These are phyloP conservation scores for Tricharina praecox DNA, from an alignment of 495 filamentous ascomycete species.

Conservation along the genomic window DNA sequence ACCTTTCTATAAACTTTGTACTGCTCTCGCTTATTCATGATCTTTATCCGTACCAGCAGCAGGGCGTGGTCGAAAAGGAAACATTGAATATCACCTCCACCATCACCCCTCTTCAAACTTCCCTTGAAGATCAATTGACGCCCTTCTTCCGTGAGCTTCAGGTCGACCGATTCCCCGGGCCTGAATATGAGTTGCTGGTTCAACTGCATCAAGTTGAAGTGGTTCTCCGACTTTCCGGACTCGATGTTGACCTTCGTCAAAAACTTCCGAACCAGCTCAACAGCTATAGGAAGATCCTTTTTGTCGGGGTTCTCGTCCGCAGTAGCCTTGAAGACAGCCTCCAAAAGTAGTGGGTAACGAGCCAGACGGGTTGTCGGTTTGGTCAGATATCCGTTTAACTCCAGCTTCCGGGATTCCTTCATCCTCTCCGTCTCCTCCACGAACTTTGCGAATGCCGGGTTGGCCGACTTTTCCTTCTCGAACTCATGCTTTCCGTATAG, in stretches of 20 bases:
- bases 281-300: slow-evolving; percentile 75
- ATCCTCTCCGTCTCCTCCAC: slow-evolving; percentile 93
- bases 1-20: slow-evolving; percentile 78
- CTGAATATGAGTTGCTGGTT: slow-evolving; percentile 78
- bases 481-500: slow-evolving; percentile 96
- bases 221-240: slow-evolving; percentile 93
- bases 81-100: slow-evolving; percentile 58
- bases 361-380: slow-evolving; percentile 95
- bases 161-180: slow-evolving; percentile 72
- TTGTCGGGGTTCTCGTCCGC: slow-evolving; percentile 74
- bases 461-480: slow-evolving; percentile 81
- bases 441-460: slow-evolving; percentile 72
- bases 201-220: slow-evolving; percentile 84
- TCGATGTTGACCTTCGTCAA: slow-evolving; percentile 79
- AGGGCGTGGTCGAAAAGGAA: slow-evolving; percentile 96
- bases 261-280: slow-evolving; percentile 69
- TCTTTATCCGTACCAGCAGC: slow-evolving; percentile 72
- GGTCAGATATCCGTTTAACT: slow-evolving; percentile 94
- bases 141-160: slow-evolving; percentile 86
- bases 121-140: slow-evolving; percentile 88
- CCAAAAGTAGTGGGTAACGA: slow-evolving; percentile 85
- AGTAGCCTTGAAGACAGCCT: slow-evolving; percentile 77
- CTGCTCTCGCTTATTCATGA: slow-evolving; percentile 82
- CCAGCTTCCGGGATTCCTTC: slow-evolving; percentile 90
- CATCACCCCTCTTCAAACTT: slow-evolving; percentile 72